Evolutionary conservation across 371 early-diverging fungal species (phyloP).

Genomic region (Capniomyces stellatus): DNA sequence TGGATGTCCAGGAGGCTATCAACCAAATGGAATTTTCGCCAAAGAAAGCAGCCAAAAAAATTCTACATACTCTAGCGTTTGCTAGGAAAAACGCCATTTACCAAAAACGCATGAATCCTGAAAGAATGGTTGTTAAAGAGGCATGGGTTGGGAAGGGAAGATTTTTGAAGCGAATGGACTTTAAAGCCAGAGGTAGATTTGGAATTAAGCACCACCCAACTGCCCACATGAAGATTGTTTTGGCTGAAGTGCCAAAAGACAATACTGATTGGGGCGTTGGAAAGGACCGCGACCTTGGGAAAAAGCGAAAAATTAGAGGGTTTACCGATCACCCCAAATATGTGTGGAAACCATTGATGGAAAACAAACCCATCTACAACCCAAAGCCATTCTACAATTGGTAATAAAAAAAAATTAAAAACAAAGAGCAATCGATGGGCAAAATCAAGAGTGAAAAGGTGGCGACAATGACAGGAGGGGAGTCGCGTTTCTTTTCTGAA

Average conservation of each 20-base stretch:
- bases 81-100: slow-evolving; percentile 48
- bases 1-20: slow-evolving; percentile 62
- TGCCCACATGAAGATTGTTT: slow-evolving; percentile 65
- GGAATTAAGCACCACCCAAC: slow-evolving; percentile 59
- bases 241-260: slow-evolving; percentile 30
- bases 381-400: slow-evolving; percentile 58
- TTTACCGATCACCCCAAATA: slow-evolving; percentile 34
- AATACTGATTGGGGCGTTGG: slow-evolving; percentile 9
- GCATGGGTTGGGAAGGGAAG: slow-evolving; percentile 84
- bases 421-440: too few relatives aligned
- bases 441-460: too few relatives aligned
- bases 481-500: too few relatives aligned
- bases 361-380: slow-evolving; percentile 61
- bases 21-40: slow-evolving; percentile 70
- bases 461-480: too few relatives aligned
- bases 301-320: slow-evolving; percentile 30
- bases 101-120: slow-evolving; percentile 45
- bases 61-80: slow-evolving; percentile 50
- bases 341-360: slow-evolving; percentile 49
- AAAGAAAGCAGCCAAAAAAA: slow-evolving; percentile 52
- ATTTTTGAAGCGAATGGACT: slow-evolving; percentile 45
- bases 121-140: slow-evolving; percentile 33
- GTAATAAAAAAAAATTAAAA: slow-evolving; percentile 34
- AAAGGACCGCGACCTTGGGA: slow-evolving; percentile 10
- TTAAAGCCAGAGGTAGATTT: slow-evolving; percentile 65